A percentile compares a stretch with the other conserved stretches of the same genome.
Conservation (phyloP, 805 yeast genomes). For the Teunomyces lycoperdinae region DNA sequence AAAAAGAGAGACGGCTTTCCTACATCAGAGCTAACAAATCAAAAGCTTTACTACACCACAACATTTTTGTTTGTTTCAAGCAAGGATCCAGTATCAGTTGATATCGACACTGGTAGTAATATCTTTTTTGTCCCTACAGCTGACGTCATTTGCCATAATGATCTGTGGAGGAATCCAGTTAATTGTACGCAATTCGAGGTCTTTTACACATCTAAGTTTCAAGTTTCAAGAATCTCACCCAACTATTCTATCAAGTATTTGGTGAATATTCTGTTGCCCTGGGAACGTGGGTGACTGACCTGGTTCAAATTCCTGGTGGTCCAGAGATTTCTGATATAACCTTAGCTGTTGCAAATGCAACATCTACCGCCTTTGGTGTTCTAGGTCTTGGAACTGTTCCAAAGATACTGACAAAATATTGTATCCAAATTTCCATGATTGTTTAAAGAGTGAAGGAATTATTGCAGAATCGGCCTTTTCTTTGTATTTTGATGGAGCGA, state of each 20-base stretch:
- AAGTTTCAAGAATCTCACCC: constrained; percentile 4
- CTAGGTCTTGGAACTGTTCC: constrained; percentile 1
- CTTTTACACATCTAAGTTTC: constrained; percentile 8
- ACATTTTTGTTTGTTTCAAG: constrained; percentile 10
- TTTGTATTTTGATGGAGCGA: constrained; percentile 12
- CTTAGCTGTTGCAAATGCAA: constrained; percentile 8
- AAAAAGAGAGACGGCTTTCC: neutral
- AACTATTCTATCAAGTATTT: constrained; percentile 5
- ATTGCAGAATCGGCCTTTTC: constrained; percentile 12
- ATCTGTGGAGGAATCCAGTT: neutral
- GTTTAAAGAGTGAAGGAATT: constrained; percentile 10
- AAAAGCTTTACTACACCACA: constrained; percentile 5
- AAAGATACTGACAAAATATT: neutral
- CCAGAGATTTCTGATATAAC: constrained; percentile 1
- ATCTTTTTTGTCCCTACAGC: constrained; percentile 8
- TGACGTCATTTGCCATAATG: neutral
- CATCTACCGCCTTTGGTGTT: constrained; percentile 5
- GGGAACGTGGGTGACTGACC: constrained; percentile 8
- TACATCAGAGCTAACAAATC: constrained; percentile 4
- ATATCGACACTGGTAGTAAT: constrained; percentile 13
- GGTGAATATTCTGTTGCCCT: constrained; percentile 4
- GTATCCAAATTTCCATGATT: constrained; percentile 10
- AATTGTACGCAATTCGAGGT: constrained; percentile 5
- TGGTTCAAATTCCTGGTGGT: constrained; percentile 5
- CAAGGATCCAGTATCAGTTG: constrained; percentile 8